phyloP scores from a whole-genome alignment of 1,139 yeast genomes.

The Yamadazyma triangularis region DNA sequence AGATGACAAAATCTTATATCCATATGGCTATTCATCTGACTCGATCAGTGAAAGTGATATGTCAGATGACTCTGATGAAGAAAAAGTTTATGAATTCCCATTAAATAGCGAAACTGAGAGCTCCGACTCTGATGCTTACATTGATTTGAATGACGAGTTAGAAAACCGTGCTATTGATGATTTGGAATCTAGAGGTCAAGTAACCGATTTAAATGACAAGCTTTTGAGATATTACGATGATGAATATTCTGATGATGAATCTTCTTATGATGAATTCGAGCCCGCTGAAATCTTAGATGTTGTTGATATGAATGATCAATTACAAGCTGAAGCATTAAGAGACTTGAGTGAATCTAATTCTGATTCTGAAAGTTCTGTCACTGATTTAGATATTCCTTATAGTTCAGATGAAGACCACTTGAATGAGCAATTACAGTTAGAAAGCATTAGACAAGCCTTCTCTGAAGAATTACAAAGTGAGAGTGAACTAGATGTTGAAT shows the following conservation, averaged over 20 bases:
- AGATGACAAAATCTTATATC: no score
- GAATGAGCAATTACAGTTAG: slow-evolving; percentile 32
- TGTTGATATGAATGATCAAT: slow-evolving; percentile 32
- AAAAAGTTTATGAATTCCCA: no score
- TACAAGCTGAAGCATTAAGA: slow-evolving; percentile 29
- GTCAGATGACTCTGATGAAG: slow-evolving; percentile 16
- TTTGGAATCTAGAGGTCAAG: slow-evolving; percentile 32
- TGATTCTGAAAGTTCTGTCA: slow-evolving; percentile 16
- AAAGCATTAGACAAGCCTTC: slow-evolving; percentile 37
- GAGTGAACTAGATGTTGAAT: slow-evolving; percentile 24
- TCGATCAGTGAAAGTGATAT: no score
- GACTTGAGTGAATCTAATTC: slow-evolving; percentile 4
- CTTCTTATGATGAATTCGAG: slow-evolving; percentile 13
- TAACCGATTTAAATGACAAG: slow-evolving; percentile 38
- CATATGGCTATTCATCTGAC: neutral
- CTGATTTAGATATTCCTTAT: slow-evolving; percentile 27
- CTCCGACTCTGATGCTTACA: slow-evolving; percentile 12
- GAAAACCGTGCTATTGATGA: slow-evolving; percentile 31
- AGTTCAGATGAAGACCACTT: slow-evolving; percentile 30
- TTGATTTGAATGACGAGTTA: slow-evolving; percentile 37
- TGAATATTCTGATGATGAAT: slow-evolving; percentile 9
- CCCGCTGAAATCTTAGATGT: slow-evolving; percentile 31
- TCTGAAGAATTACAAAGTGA: slow-evolving; percentile 33
- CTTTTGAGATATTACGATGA: slow-evolving; percentile 35
- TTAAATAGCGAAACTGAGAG: no score